Evolutionary conservation across 2,329 filamentous ascomycete species (phyloP).

Genomic region (Fusarium sp.): DNA sequence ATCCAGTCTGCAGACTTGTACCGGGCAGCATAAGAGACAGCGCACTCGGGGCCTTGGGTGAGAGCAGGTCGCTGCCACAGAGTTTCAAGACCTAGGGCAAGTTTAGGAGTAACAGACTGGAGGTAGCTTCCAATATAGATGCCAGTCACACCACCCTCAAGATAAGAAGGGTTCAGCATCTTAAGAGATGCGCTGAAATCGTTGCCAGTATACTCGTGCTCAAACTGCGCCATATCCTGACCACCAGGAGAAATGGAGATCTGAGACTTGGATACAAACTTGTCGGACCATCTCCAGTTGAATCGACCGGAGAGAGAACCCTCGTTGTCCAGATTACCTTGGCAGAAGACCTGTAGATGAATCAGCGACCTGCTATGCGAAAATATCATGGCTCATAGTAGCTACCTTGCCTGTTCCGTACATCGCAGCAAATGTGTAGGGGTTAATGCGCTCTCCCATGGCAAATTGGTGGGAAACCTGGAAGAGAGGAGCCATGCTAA

Average conservation of each 20-base stretch:
- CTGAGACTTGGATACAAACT: constrained; percentile 86
- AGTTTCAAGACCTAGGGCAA: constrained; percentile 89
- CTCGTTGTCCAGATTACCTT: constrained; percentile 95
- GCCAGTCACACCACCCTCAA: constrained; percentile 92
- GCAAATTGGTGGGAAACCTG: constrained; percentile 97
- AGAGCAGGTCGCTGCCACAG: constrained; percentile 91
- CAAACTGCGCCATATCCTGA: constrained; percentile 90
- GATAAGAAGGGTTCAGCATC: constrained; percentile 91
- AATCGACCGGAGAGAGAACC: constrained; percentile 86
- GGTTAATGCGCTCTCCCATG: constrained; percentile 91
- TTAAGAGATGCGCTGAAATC: constrained; percentile 96
- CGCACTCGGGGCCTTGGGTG: constrained; percentile 88
- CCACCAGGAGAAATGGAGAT: constrained; percentile 83
- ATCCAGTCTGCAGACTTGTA: constrained; percentile 96
- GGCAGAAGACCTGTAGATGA: constrained; percentile 82
- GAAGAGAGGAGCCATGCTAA: constrained; percentile 93
- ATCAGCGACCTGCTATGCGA: constrained; percentile 27
- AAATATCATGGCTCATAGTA: constrained; percentile 5
- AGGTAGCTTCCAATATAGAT: constrained; percentile 97
- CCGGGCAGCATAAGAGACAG: constrained; percentile 86
- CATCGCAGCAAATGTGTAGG: constrained; percentile 93
- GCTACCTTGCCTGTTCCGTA: constrained; percentile 90
- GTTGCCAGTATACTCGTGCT: constrained; percentile 92
- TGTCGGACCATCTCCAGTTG: constrained; percentile 88
- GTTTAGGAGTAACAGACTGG: constrained; percentile 86